phyloP scores from a whole-genome alignment of 2,329 filamentous ascomycete species.

The Penicillium paneum region DNA sequence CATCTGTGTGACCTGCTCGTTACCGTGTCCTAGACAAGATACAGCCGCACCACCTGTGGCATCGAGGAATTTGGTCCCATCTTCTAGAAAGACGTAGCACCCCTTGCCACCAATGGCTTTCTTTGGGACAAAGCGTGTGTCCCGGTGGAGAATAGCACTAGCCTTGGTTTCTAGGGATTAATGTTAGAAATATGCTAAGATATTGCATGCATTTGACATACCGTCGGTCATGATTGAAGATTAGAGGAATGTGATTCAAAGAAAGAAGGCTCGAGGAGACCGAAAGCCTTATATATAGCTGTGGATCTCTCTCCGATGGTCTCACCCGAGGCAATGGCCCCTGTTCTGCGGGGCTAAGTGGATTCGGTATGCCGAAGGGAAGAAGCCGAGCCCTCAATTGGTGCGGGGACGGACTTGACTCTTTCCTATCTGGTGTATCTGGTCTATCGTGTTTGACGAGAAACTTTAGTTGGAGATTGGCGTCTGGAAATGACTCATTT shows the following conservation, averaged over 20 bases:
- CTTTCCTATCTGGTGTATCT: background rate
- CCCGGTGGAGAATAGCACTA: slow-evolving; percentile 52
- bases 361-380: slow-evolving; percentile 29
- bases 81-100: slow-evolving; percentile 51
- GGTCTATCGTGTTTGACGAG: background rate
- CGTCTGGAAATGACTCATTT: background rate
- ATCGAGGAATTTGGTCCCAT: slow-evolving; percentile 64
- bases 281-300: background rate
- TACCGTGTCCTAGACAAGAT: slow-evolving; percentile 66
- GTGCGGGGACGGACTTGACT: background rate
- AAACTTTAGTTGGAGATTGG: background rate
- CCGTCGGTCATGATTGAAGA: background rate
- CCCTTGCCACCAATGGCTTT: slow-evolving; percentile 50
- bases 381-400: slow-evolving; percentile 31
- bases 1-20: slow-evolving; percentile 58
- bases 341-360: slow-evolving; percentile 17
- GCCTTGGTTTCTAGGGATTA: slow-evolving; percentile 1
- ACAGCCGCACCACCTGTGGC: slow-evolving; percentile 72
- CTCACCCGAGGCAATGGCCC: slow-evolving; percentile 16
- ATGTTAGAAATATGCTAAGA: background rate
- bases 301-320: background rate
- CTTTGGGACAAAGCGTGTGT: slow-evolving; percentile 47
- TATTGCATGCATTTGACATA: background rate
- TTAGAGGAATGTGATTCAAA: background rate
- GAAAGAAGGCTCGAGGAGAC: background rate